phyloP scores from a whole-genome alignment of 352 stramenopile genomes.

The Phytophthora fragariaefolia region DNA sequence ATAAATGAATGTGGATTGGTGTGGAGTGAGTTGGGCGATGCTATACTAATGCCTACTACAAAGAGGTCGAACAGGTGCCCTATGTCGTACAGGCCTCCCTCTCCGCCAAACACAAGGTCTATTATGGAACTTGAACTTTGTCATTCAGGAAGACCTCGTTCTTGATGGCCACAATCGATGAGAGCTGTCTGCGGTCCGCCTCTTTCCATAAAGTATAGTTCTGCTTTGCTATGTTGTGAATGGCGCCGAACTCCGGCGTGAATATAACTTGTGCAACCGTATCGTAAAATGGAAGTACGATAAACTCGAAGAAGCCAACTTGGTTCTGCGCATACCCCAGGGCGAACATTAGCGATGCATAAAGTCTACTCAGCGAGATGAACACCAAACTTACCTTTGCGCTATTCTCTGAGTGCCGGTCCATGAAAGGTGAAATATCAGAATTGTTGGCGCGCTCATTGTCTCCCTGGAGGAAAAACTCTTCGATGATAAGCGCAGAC shows the following conservation, averaged over 20 bases:
- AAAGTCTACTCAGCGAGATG: not conserved
- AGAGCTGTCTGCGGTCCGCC: conserved; percentile 76
- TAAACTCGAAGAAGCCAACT: conserved; percentile 90
- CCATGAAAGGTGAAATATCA: conserved; percentile 93
- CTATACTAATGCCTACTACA: conserved; percentile 43
- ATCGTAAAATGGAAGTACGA: conserved; percentile 84
- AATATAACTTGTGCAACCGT: conserved; percentile 83
- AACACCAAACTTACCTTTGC: conserved; percentile 59
- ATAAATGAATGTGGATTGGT: conserved; percentile 36
- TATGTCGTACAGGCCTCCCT: conserved; percentile 22
- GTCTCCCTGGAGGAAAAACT: conserved; percentile 96
- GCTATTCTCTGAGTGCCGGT: conserved; percentile 89
- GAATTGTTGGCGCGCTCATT: conserved; percentile 90
- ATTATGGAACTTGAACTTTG: conserved; percentile 60
- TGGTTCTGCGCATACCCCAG: conserved; percentile 58
- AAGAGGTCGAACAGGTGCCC: conserved; percentile 34
- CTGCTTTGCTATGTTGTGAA: conserved; percentile 80
- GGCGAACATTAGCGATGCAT: not conserved
- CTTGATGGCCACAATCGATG: conserved; percentile 84
- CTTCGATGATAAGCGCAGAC: conserved; percentile 93
- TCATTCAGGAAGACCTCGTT: conserved; percentile 80
- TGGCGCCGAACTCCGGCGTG: conserved; percentile 66
- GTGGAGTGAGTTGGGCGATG: conserved; percentile 28
- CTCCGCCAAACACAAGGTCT: conserved; percentile 28
- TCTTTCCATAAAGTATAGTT: conserved; percentile 91